A percentile compares a stretch with the other conserved stretches of the same genome.
Evolutionary conservation across 2,329 filamentous ascomycete species (phyloP).

Genomic region (Aspergillus floridensis): DNA sequence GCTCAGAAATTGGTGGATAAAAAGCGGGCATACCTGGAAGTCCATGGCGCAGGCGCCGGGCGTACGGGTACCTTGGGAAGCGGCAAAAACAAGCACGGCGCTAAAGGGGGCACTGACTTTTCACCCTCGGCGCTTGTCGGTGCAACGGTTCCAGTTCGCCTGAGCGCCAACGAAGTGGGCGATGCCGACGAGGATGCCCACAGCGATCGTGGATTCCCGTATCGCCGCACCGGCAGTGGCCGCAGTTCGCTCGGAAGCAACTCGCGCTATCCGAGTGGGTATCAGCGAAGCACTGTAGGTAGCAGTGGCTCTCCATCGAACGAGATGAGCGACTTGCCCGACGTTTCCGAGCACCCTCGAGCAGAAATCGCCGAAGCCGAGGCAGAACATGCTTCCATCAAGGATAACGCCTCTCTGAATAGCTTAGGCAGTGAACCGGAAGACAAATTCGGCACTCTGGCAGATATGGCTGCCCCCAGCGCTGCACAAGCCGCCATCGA

Average conservation of each 20-base stretch:
- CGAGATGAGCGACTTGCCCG: conserved; percentile 41
- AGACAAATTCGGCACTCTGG: conserved; percentile 55
- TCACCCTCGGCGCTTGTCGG: conserved; percentile 71
- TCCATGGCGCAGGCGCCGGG: conserved; percentile 58
- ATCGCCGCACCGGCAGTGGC: conserved; percentile 57
- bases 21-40: conserved; percentile 78
- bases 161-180: conserved; percentile 94
- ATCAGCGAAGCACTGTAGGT: conserved; percentile 48
- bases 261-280: conserved; percentile 45
- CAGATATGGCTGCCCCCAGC: conserved; percentile 49
- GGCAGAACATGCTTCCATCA: conserved; percentile 24
- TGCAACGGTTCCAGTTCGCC: conserved; percentile 80
- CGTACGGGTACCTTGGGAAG: conserved; percentile 62
- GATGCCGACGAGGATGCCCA: conserved; percentile 69
- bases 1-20: conserved; percentile 86
- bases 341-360: conserved; percentile 41
- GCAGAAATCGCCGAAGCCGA: conserved; percentile 29
- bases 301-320: conserved; percentile 55
- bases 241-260: conserved; percentile 56
- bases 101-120: conserved; percentile 76
- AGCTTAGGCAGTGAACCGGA: conserved; percentile 44
- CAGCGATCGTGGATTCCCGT: conserved; percentile 40
- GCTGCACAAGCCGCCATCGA: conserved; percentile 38
- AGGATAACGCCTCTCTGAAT: conserved; percentile 31
- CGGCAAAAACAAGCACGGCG: conserved; percentile 86